These are phyloP conservation scores for Spergularia bocconei DNA, from an alignment of 148 eudicot species.

Conservation along the genomic window DNA sequence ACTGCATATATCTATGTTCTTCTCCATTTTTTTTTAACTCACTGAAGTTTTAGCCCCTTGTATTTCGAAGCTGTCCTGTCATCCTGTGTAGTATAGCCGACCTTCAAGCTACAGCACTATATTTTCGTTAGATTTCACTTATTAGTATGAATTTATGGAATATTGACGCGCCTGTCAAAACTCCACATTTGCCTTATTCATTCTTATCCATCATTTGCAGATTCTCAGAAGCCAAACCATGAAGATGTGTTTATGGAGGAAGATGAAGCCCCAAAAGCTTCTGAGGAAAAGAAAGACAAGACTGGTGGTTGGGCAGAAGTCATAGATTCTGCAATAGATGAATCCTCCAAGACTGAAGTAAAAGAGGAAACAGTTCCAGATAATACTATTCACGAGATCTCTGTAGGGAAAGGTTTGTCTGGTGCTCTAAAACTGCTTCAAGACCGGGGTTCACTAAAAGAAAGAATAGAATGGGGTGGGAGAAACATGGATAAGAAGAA, in stretches of 20 bases:
- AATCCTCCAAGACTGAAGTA: slow-evolving; percentile 35
- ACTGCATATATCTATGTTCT: no score
- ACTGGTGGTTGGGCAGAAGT: slow-evolving; percentile 64
- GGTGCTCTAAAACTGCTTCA: slow-evolving; percentile 71
- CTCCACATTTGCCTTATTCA: background rate
- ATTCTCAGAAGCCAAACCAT: slow-evolving; percentile 54
- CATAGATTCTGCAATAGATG: slow-evolving; percentile 45
- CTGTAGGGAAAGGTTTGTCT: slow-evolving; percentile 88
- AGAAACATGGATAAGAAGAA: slow-evolving; percentile 99
- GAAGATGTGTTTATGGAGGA: slow-evolving; percentile 99
- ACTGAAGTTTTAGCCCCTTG: no score
- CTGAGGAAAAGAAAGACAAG: slow-evolving; percentile 47
- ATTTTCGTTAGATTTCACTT: background rate
- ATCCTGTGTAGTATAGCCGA: no score
- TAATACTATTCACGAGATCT: slow-evolving; percentile 74
- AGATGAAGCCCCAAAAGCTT: slow-evolving; percentile 55
- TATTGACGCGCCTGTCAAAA: background rate
- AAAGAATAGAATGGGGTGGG: slow-evolving; percentile 93
- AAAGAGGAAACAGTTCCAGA: slow-evolving; percentile 57
- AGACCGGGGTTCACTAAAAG: slow-evolving; percentile 86
- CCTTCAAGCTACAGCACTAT: no score
- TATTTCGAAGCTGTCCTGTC: no score
- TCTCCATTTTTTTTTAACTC: no score
- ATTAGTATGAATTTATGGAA: background rate
- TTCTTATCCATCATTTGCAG: slow-evolving; percentile 40